Evolutionary conservation across 2,329 filamentous ascomycete genomes (phyloP), one percentile per base, ranked within the genome.

Genomic region (Colletotrichum sidae): DNA sequence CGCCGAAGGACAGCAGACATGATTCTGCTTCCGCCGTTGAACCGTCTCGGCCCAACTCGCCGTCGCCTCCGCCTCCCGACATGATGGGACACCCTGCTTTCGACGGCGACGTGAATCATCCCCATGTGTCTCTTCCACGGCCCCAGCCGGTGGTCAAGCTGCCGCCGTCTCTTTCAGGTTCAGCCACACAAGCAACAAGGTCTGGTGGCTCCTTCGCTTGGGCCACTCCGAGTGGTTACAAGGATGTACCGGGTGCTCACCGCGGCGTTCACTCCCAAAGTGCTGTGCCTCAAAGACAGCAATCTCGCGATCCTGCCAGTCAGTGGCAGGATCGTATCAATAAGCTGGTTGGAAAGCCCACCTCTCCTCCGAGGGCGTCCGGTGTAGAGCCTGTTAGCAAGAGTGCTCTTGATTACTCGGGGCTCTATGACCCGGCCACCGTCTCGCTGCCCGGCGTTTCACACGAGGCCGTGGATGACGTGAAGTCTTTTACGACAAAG

Each of bases 261-360:
- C 58, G 63, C 8, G 63, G 41, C 8, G n/a, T 39, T 12, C 42
- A 63, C 52, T 52, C 55, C 10, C 59, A 61, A n/a, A 57, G 34
- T 67, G 72, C 69, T 25, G 67, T 60, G 6, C 69, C 25, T 25
- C 25, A 25, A 25, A 25, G 73, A 7, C 57, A 66, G 10, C 69
- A 70, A 49, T 70, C 71, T 33, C 63, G 65, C 17, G 72, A 73
- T 13, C 81, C 82, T 54, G 78, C 79, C 65, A 70, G 79, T 68
- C 72, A 74, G 56, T 95, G 94, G 94, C 93, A 97, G 76, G 90
- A 92, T 71, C 89, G 89, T 72, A 94, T 97, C 76, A 94, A 97
- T 76, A 90, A 86, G 50, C 84, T 97, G 70, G 88, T 88, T n/a
- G 80, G 81, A 44, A 94, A 91, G 74, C 83, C 88, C 6, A 73